These are phyloP conservation scores for Elongisporangium undulatum DNA, from an alignment of 352 stramenopile species.

Conservation along the genomic window DNA sequence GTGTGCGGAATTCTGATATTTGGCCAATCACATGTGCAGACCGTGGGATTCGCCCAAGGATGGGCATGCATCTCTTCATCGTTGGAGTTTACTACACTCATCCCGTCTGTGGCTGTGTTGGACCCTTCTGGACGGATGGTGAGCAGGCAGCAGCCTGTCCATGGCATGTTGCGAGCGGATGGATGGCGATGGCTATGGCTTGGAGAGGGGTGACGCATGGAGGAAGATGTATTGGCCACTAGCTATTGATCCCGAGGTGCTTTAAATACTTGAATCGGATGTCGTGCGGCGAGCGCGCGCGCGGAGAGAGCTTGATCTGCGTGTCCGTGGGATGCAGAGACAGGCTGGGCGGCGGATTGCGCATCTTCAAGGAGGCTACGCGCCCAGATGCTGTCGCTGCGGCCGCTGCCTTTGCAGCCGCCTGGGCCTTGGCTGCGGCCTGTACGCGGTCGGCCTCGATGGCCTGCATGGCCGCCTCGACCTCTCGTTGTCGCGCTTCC, in stretches of 20 bases:
- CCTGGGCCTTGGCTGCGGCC: conserved; percentile 13
- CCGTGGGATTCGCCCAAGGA: too few species aligned
- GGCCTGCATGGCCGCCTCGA: conserved; percentile 15
- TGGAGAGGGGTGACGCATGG: conserved; percentile 9
- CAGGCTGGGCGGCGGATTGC: conserved; percentile 24
- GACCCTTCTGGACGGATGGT: not conserved
- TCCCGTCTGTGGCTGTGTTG: not conserved
- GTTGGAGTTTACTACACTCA: too few species aligned
- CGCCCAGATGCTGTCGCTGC: not conserved
- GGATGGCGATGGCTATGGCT: not conserved
- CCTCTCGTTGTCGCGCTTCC: conserved; percentile 47
- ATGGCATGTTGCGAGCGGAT: not conserved
- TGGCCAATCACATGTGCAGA: not conserved
- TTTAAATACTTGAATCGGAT: conserved; percentile 88
- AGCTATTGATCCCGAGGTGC: conserved; percentile 80
- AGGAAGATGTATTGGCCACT: conserved; percentile 17
- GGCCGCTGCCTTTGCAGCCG: conserved; percentile 13
- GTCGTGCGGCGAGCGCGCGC: conserved; percentile 62
- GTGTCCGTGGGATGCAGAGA: conserved; percentile 37
- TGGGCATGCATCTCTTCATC: too few species aligned
- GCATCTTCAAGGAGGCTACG: not conserved
- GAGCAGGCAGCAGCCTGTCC: too few species aligned
- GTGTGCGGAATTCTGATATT: not conserved
- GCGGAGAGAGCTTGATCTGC: conserved; percentile 70
- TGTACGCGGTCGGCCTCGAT: conserved; percentile 4